A percentile compares a stretch with the other conserved stretches of the same genome.
Conservation (phyloP, 495 filamentous ascomycete species). For the Hypoxylon fuscum region DNA sequence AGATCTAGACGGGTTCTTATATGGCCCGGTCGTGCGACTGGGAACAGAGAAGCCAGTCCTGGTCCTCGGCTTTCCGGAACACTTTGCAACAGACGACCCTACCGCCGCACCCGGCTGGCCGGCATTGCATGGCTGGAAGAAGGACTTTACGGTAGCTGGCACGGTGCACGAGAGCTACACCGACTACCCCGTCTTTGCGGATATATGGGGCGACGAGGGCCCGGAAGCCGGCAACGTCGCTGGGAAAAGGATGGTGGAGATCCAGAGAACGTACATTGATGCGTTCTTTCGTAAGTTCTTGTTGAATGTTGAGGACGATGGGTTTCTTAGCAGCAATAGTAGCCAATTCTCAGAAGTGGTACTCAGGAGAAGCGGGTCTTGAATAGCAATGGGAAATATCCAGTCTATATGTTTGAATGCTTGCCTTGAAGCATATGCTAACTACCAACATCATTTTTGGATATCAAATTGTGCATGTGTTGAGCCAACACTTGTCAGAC, state of each 20-base stretch:
- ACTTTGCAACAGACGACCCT: slow-evolving; percentile 7
- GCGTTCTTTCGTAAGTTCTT: slow-evolving; percentile 12
- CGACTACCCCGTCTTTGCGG: not conserved
- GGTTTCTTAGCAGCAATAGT: slow-evolving; percentile 3
- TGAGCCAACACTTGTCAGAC: no score
- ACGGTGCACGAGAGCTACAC: slow-evolving; percentile 19
- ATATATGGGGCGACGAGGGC: not conserved
- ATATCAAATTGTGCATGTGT: no score
- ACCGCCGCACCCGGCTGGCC: slow-evolving; percentile 8
- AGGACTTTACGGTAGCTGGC: slow-evolving; percentile 24
- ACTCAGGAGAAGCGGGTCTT: slow-evolving; percentile 7
- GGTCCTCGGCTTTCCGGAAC: slow-evolving; percentile 8
- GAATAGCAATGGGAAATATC: no score
- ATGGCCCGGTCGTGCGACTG: slow-evolving; percentile 22
- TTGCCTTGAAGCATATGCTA: no score
- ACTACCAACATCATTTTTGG: no score
- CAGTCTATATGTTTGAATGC: no score
- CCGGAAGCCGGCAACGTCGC: not conserved
- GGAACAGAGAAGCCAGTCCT: slow-evolving; percentile 33
- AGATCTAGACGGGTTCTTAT: slow-evolving; percentile 58
- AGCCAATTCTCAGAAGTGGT: slow-evolving; percentile 2
- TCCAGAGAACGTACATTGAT: slow-evolving; percentile 3
- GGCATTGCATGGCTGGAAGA: slow-evolving; percentile 24
- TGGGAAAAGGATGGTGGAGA: slow-evolving; percentile 8
- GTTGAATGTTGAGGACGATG: not conserved